Conservation (phyloP, 2,329 filamentous ascomycete genomes). For the Phialophora verrucosa region DNA sequence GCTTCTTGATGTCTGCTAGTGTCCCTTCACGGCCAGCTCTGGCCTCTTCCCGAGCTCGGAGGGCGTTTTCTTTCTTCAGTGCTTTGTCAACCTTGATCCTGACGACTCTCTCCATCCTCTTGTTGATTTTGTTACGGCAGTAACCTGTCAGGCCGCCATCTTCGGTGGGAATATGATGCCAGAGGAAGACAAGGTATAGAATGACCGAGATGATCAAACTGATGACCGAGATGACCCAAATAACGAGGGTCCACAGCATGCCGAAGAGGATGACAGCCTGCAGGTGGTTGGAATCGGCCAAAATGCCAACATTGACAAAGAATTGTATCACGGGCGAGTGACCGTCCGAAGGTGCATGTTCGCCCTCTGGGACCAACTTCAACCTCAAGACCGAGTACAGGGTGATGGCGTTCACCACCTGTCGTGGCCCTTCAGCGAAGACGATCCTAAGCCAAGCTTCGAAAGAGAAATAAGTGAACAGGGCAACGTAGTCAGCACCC, state of each 20-base stretch:
- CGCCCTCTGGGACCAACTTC: slow-evolving; percentile 69
- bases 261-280: slow-evolving; percentile 83
- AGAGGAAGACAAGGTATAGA: slow-evolving; percentile 87
- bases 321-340: slow-evolving; percentile 73
- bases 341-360: slow-evolving; percentile 60
- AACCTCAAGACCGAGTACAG: slow-evolving; percentile 81
- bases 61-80: slow-evolving; percentile 73
- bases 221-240: slow-evolving; percentile 84
- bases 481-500: slow-evolving; percentile 84
- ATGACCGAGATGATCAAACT: slow-evolving; percentile 73
- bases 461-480: slow-evolving; percentile 88
- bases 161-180: slow-evolving; percentile 82
- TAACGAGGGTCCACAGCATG: slow-evolving; percentile 89
- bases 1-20: slow-evolving; percentile 40
- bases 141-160: slow-evolving; percentile 84
- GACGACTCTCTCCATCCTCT: slow-evolving; percentile 81
- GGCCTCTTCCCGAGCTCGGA: slow-evolving; percentile 60
- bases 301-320: slow-evolving; percentile 76
- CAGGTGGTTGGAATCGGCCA: slow-evolving; percentile 74
- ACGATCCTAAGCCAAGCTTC: slow-evolving; percentile 86
- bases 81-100: slow-evolving; percentile 86
- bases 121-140: slow-evolving; percentile 90
- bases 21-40: slow-evolving; percentile 43
- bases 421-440: slow-evolving; percentile 88
- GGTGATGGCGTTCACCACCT: slow-evolving; percentile 87